Evolutionary conservation across 2,329 filamentous ascomycete species (phyloP).

Genomic region (Hymenoscyphus scutula): DNA sequence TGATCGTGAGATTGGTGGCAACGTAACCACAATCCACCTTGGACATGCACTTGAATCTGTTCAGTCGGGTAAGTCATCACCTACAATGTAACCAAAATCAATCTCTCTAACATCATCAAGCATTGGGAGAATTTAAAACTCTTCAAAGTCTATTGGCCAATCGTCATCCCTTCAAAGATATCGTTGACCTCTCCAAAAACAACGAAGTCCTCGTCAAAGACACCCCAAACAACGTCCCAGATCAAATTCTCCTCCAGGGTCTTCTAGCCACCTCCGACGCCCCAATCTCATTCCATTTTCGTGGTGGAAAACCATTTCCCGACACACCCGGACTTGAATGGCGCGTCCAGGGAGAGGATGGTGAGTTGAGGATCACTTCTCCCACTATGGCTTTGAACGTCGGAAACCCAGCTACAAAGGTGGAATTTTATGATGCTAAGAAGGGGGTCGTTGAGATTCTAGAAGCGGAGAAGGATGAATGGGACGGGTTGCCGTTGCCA

Average conservation of each 20-base stretch:
- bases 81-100: not conserved
- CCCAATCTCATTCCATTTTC: slow-evolving; percentile 41
- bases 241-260: slow-evolving; percentile 43
- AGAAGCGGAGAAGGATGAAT: slow-evolving; percentile 48
- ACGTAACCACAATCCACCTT: slow-evolving; percentile 27
- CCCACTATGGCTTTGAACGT: slow-evolving; percentile 36
- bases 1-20: slow-evolving; percentile 44
- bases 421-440: slow-evolving; percentile 51
- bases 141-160: slow-evolving; percentile 44
- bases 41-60: slow-evolving; percentile 44
- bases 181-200: slow-evolving; percentile 34
- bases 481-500: slow-evolving; percentile 44
- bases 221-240: slow-evolving; percentile 44
- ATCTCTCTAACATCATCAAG: not conserved
- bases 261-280: slow-evolving; percentile 24
- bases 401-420: slow-evolving; percentile 40
- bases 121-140: slow-evolving; percentile 44
- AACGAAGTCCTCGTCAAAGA: slow-evolving; percentile 36
- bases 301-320: slow-evolving; percentile 49
- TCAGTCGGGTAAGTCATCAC: slow-evolving; percentile 34
- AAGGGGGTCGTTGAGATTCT: slow-evolving; percentile 43
- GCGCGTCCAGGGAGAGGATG: slow-evolving; percentile 51
- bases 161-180: slow-evolving; percentile 42
- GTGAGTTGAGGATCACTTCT: slow-evolving; percentile 46
- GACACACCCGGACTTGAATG: slow-evolving; percentile 47